Conservation (phyloP, 345 rosid genomes). For the Syzygium oleosum region DNA sequence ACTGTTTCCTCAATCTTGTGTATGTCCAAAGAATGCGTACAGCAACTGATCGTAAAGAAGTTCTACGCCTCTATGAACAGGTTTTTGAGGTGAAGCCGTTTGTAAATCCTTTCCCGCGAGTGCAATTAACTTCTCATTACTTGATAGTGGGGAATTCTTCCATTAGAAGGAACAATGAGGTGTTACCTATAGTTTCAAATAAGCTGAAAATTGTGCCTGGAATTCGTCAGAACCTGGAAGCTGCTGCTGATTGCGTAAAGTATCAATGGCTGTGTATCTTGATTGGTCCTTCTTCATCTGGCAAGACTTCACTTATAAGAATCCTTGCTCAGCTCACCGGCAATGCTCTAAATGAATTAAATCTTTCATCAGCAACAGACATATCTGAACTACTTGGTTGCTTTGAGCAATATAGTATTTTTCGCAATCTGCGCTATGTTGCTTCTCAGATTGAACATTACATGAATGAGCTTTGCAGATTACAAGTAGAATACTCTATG, state of each 20-base stretch:
- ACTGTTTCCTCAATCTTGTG: slow-evolving; percentile 64
- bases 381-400: slow-evolving; percentile 92
- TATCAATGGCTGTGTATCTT: slow-evolving; percentile 84
- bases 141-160: slow-evolving; percentile 60
- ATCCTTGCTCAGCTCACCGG: slow-evolving; percentile 77
- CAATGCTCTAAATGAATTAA: slow-evolving; percentile 62
- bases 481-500: slow-evolving; percentile 36
- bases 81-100: slow-evolving; percentile 53
- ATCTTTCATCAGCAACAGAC: slow-evolving; percentile 88
- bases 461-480: slow-evolving; percentile 56
- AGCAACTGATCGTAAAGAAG: slow-evolving; percentile 69
- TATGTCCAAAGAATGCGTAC: slow-evolving; percentile 96
- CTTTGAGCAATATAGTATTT: slow-evolving; percentile 92
- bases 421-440: slow-evolving; percentile 51
- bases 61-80: slow-evolving; percentile 56
- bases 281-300: slow-evolving; percentile 83
- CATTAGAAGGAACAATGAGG: slow-evolving; percentile 44
- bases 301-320: slow-evolving; percentile 87
- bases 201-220: slow-evolving; percentile 65
- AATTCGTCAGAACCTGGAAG: slow-evolving; percentile 76
- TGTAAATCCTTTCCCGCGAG: slow-evolving; percentile 74
- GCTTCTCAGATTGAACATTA: slow-evolving; percentile 53
- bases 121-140: slow-evolving; percentile 53
- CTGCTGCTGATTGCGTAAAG: slow-evolving; percentile 68
- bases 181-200: slow-evolving; percentile 20